Base-by-base conservation (phyloP, 2,329 filamentous ascomycete genomes). In the Purpureocillium takamizusanense region DNA sequence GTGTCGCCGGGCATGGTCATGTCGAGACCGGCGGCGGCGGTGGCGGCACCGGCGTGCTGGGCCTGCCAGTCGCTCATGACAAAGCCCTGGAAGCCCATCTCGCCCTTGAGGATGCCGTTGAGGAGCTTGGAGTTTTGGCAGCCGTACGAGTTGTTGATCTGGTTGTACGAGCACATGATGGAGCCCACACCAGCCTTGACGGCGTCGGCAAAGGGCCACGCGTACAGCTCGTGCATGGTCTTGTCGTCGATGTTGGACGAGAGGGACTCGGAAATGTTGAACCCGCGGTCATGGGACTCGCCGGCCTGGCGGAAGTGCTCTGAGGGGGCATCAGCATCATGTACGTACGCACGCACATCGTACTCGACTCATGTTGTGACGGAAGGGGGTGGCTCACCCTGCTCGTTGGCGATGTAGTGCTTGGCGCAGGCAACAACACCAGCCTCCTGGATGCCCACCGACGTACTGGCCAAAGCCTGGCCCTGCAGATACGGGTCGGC, bases 1-100 rank as follows among this genome's bases (percentile, higher is more conserved):
- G 83, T 83, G 55, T 95, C 90, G 39, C 86, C 86, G 1, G 84
- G 84, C 86, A 92, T 92, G n/a, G 74, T 73, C 84, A 92, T 88
- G 57, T 94, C 87, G 17, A 92, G 66, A 30, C 86, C 86, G 16
- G 84, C 83, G 29, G 78, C 66, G 3, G 84, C 81, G 28, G 72
- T 75, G 18, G 76, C 66, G 5, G 74, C 78, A 45, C 82, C 83
- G 4, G 76, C 67, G 51, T 89, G 83, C 50, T 87, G 82, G 4
- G 83, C 86, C 47, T 74, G 67, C 83, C 85, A 92, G 56, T 94
- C 86, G n/a, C 73, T 78, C 74, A 86, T 78, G 41, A 90, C 72
- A 50, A 86, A 86, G 0, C 85, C 85, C 48, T 87, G 83, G 63
- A 90, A 90, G 31, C 83, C 84, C 1, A 90, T 69, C 60, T 92